Base-by-base conservation (phyloP, 768 basidiomycete species). In the Crassisporium funariophilum region DNA sequence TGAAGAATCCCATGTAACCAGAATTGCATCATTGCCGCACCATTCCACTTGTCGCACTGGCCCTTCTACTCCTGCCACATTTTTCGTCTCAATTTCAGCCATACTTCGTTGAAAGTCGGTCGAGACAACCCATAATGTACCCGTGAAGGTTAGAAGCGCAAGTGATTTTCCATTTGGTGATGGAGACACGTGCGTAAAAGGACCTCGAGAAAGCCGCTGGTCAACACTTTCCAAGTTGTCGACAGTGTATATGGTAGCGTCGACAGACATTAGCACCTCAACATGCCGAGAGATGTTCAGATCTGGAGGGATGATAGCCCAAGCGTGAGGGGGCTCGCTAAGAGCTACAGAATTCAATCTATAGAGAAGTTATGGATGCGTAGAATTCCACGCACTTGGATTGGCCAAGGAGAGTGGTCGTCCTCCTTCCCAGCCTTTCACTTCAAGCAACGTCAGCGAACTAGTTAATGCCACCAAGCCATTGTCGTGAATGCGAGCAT, bases 1-100 rank as follows among this genome's bases (percentile, higher is more conserved):
- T 22, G 86, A 68, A 15, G 77, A 70, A 34, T 83, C 80, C 91
- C 93, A 98, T 15, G 85, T 86, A 13, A 97, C 76, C 3, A 93
- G 74, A 35, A 98, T 87, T 0, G 94, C 92, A 66, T 99, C 95
- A 60, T 93, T 92, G 1, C 95, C 95, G 63, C 94, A 98, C 97
- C 97, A 99, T 59, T 88, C 88, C 0, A 93, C 84, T 54, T 87
- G 86, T 25, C 74, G 73, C 2, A 90, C 76, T 3, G 73, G 64
- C 2, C 84, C 86, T 15, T 82, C 75, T 0, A 76, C 79, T 5
- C 74, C 80, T 49, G 70, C 59, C 22, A 79, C 76, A 20, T 70
- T 73, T 6, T 64, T 73, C 2, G 88, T 88, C 46, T 93, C 83
- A 54, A 91, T 93, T 61, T 97, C 95, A 3, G 91, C 89, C 55